Base-by-base conservation (phyloP, 345 rosid species). In the Bruguiera sexangula region DNA sequence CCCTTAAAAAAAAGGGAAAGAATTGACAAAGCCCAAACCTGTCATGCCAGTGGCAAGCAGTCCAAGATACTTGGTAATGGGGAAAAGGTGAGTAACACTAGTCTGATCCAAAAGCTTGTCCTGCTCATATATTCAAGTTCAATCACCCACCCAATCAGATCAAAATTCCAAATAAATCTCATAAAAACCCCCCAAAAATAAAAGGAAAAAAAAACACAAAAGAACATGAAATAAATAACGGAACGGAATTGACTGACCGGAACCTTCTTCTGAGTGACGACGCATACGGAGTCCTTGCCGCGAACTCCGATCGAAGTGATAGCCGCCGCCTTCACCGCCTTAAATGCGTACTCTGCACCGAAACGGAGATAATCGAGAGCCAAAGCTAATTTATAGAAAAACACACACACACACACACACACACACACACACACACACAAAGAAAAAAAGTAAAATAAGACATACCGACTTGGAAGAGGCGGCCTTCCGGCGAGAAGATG, bases 41-140 rank as follows among this genome's bases (percentile, higher is more conserved):
- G 98, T 92, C 83, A 92, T 86, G 82, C 99, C 99, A 56, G 99
- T 96, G 8, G 99, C 97, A 26, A 96, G 75, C 75, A 96, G 75
- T 50, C 99, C 99, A 71, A 96, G 94, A 75, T 76, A 89, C 80
- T 96, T 89, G 8, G 99, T 90, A 29, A 95, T 83, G 43, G 95
- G 94, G 81, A 92, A 96, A 73, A 95, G 96, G 69, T 92, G 98
- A 8, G 97, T 76, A 10, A 95, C 96, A 55, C 98, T 96, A 1
- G 94, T 85, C 83, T 90, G 97, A 82, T 96, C 99, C 82, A 96
- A 80, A 80, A 96, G 99, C 90, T 95, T 92, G 86, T 95, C 98
- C 99, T 95, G 89, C 79, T 8, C 43, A 69, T 59, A 50, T 26
- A 34, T 51, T 58, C 19, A 43, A 13, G 50, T 43, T 43, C 16